Evolutionary conservation across 208 protist genomes (phyloP).

Genomic region (Trichomonas vaginalis): DNA sequence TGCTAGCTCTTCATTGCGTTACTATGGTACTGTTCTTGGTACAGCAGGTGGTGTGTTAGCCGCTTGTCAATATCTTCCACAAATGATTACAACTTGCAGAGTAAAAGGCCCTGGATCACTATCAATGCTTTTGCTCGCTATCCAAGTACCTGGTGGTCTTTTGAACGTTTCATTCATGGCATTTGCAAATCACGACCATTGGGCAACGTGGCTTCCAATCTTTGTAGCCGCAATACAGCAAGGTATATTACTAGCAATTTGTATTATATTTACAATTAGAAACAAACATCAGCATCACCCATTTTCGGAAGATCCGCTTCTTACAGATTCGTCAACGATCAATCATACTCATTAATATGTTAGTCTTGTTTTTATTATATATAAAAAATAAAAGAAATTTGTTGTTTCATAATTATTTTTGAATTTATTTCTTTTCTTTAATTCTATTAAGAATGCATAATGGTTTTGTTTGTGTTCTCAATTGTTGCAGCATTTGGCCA

Average conservation of each 20-base stretch:
- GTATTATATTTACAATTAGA: background rate
- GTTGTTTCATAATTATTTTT: too few species aligned
- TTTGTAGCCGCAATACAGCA: background rate
- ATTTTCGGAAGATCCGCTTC: background rate
- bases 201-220: background rate
- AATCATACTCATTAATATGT: too few species aligned
- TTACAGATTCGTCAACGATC: background rate
- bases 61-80: background rate
- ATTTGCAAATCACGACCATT: background rate
- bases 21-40: background rate
- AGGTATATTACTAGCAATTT: background rate
- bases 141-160: background rate
- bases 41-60: background rate
- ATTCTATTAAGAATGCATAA: too few species aligned
- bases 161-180: background rate
- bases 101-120: background rate
- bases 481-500: too few species aligned
- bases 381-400: too few species aligned
- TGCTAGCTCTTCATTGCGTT: background rate
- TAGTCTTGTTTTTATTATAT: too few species aligned
- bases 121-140: background rate
- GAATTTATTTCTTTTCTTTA: too few species aligned
- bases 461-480: too few species aligned
- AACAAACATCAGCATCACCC: background rate
- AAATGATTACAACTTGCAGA: slow-evolving; percentile 5